These are phyloP conservation scores for Talaromyces sp. DNA, from an alignment of 2,329 filamentous ascomycete genomes.

Conservation along the genomic window DNA sequence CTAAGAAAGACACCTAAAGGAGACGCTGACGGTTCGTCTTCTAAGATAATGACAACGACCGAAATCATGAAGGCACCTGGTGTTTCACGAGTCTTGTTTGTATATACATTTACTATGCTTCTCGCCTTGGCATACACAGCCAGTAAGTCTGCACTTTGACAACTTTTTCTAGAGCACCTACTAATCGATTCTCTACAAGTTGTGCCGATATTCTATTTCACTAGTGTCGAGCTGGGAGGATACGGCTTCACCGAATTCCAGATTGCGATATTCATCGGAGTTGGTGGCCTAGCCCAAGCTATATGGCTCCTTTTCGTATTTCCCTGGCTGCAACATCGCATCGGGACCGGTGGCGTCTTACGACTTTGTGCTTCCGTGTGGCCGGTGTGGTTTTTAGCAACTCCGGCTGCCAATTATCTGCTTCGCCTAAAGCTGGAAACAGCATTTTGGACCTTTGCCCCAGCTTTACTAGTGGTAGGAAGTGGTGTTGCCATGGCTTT, in stretches of 20 bases:
- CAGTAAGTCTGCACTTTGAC: slow-evolving; percentile 22
- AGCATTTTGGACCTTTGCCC: slow-evolving; percentile 57
- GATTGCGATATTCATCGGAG: slow-evolving; percentile 64
- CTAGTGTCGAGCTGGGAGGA: slow-evolving; percentile 59
- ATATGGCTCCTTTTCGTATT: slow-evolving; percentile 69
- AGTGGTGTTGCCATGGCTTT: slow-evolving; percentile 65
- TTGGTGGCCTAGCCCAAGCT: slow-evolving; percentile 64
- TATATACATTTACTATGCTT: slow-evolving; percentile 64
- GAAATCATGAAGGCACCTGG: slow-evolving; percentile 61
- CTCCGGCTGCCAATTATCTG: slow-evolving; percentile 56
- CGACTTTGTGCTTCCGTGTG: slow-evolving; percentile 53
- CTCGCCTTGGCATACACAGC: slow-evolving; percentile 70
- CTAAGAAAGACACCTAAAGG: slow-evolving; percentile 28
- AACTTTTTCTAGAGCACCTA: too few relatives aligned
- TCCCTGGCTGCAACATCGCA: slow-evolving; percentile 60
- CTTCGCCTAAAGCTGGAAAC: slow-evolving; percentile 46
- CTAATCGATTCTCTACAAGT: slow-evolving; percentile 34
- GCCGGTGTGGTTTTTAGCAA: slow-evolving; percentile 56
- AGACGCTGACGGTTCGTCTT: neutral
- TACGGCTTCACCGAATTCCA: slow-evolving; percentile 58
- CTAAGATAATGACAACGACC: slow-evolving; percentile 9
- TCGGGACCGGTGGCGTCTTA: slow-evolving; percentile 65
- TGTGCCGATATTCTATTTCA: slow-evolving; percentile 66
- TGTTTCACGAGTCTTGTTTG: slow-evolving; percentile 61
- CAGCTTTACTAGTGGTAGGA: slow-evolving; percentile 51